Conservation (phyloP, 345 rosid genomes). For the Eucalyptus marginata region DNA sequence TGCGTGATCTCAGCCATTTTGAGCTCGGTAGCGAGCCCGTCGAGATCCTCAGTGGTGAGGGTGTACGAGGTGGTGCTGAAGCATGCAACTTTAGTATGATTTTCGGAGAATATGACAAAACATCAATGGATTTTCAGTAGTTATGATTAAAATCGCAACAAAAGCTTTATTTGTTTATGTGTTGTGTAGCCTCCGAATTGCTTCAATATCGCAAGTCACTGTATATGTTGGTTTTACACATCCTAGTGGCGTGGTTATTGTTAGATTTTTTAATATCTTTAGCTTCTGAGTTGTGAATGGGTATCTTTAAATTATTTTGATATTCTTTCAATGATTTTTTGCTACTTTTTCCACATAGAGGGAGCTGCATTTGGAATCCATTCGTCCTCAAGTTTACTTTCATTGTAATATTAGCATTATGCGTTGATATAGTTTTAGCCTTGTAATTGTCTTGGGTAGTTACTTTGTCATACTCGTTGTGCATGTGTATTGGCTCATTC, state of each 20-base stretch:
- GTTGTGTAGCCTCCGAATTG: not conserved
- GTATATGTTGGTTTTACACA: not conserved
- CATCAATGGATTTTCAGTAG: not conserved
- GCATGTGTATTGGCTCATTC: not conserved
- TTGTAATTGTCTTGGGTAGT: too few relatives aligned
- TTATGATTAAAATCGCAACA: not conserved
- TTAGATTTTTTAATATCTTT: not conserved
- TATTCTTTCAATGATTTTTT: too few relatives aligned
- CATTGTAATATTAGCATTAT: not conserved
- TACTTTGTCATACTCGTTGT: not conserved
- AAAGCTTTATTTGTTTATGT: not conserved
- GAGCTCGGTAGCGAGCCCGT: rapidly evolving
- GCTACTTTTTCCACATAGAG: too few relatives aligned
- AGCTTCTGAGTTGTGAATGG: too few relatives aligned
- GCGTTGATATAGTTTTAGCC: not conserved
- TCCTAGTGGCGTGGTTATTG: not conserved
- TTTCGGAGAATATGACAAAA: not conserved
- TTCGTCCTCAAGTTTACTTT: not conserved
- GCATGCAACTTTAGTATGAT: not conserved
- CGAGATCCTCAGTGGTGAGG: too few relatives aligned
- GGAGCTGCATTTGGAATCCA: too few relatives aligned
- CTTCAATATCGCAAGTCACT: not conserved
- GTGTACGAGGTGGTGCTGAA: too few relatives aligned
- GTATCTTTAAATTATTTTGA: too few relatives aligned
- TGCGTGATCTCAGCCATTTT: too few relatives aligned